Evolutionary conservation across 2,329 filamentous ascomycete genomes (phyloP).

Genomic region (Colletotrichum acutatum): DNA sequence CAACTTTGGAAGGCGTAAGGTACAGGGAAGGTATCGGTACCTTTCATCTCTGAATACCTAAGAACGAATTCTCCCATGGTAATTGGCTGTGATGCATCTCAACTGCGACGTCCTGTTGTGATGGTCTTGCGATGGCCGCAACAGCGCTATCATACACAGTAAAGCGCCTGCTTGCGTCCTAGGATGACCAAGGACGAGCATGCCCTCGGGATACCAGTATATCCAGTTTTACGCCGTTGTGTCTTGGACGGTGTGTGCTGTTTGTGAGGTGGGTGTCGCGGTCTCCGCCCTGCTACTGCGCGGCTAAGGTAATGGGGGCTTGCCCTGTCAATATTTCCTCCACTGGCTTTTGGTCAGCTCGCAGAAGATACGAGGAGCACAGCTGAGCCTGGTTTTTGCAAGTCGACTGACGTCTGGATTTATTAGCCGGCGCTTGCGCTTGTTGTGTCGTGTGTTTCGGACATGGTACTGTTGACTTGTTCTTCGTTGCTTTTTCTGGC

Average conservation of each 20-base stretch:
- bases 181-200: not conserved
- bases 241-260: not conserved
- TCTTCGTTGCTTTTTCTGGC: not conserved
- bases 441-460: not conserved
- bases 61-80: not conserved
- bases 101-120: not conserved
- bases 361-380: too few species aligned
- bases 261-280: not conserved
- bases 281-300: not conserved
- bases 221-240: not conserved
- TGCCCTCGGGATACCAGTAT: not conserved
- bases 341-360: not conserved
- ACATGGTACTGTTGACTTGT: not conserved
- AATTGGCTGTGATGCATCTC: not conserved
- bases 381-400: not conserved
- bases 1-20: not conserved
- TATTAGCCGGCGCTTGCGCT: not conserved
- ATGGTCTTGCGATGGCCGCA: too few species aligned
- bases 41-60: not conserved
- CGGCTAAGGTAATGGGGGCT: not conserved
- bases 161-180: not conserved
- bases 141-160: not conserved
- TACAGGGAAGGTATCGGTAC: constrained; percentile 20
- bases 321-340: constrained; percentile 19
- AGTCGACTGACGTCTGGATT: not conserved